phyloP scores from a whole-genome alignment of 2,329 filamentous ascomycete genomes.

The Claviceps monticola region DNA sequence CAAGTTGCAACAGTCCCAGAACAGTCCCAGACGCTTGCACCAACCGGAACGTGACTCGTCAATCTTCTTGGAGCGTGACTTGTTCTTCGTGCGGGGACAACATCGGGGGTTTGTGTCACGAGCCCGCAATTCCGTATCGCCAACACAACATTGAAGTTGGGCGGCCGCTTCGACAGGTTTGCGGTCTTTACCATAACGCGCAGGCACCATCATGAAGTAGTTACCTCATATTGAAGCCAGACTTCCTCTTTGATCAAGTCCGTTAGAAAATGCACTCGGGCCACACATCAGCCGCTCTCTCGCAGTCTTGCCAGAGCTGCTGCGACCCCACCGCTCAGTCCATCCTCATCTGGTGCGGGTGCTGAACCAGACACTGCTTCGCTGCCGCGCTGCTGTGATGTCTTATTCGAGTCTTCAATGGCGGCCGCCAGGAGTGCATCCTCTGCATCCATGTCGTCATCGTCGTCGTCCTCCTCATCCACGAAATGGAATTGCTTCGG shows the following conservation, averaged over 20 bases:
- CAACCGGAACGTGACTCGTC: no score
- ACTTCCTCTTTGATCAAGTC: neutral
- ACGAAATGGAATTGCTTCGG: constrained; percentile 24
- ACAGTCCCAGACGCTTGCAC: no score
- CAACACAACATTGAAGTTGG: no score
- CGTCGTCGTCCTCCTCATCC: constrained; percentile 23
- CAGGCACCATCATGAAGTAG: no score
- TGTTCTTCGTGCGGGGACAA: neutral
- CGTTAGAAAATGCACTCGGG: neutral
- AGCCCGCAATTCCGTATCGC: neutral
- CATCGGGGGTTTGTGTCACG: neutral
- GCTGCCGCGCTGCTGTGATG: constrained; percentile 17
- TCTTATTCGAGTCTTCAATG: constrained; percentile 32
- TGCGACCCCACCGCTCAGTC: constrained; percentile 43
- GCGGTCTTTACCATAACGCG: no score
- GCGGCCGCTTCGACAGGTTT: no score
- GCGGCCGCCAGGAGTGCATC: constrained; percentile 27
- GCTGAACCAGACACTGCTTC: constrained; percentile 7
- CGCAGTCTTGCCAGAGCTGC: constrained; percentile 46
- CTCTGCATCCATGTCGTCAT: constrained; percentile 33
- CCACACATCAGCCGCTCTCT: constrained; percentile 18
- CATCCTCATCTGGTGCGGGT: constrained; percentile 7
- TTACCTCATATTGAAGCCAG: no score
- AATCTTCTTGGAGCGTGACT: neutral
- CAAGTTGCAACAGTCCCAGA: no score